A percentile compares a stretch with the other conserved stretches of the same genome.
Evolutionary conservation across 805 yeast species (phyloP).

Genomic region (Schizosaccharomyces osmophilus): DNA sequence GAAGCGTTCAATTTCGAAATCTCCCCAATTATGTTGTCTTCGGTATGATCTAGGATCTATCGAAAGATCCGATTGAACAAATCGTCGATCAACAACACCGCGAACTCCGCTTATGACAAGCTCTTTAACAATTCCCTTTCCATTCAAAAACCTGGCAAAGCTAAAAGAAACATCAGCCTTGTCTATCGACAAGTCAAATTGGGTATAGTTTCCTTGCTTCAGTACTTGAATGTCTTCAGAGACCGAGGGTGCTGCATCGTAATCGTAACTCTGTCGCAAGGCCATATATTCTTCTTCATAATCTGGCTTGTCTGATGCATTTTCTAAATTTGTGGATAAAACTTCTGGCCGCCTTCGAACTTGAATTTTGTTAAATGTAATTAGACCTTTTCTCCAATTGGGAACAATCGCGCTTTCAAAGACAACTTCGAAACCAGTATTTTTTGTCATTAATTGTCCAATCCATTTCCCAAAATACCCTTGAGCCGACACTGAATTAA

Average conservation of each 20-base stretch:
- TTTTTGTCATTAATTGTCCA: slow-evolving; percentile 64
- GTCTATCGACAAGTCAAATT: slow-evolving; percentile 75
- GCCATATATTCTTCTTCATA: slow-evolving; percentile 3
- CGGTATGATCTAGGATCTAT: slow-evolving; percentile 67
- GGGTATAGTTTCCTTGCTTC: slow-evolving; percentile 34
- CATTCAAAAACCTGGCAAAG: slow-evolving; percentile 68
- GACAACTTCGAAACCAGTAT: slow-evolving; percentile 57
- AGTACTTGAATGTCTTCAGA: not conserved
- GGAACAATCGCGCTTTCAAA: slow-evolving; percentile 90
- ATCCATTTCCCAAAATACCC: slow-evolving; percentile 60
- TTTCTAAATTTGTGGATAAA: not conserved
- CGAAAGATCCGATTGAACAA: slow-evolving; percentile 48
- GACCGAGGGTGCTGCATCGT: slow-evolving; percentile 22
- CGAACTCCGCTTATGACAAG: slow-evolving; percentile 63
- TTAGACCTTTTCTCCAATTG: slow-evolving; percentile 72
- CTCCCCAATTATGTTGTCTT: slow-evolving; percentile 57
- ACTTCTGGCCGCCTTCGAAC: slow-evolving; percentile 63
- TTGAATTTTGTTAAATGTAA: slow-evolving; percentile 61
- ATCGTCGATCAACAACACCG: slow-evolving; percentile 80
- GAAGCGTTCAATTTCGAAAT: slow-evolving; percentile 71
- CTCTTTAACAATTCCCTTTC: slow-evolving; percentile 63
- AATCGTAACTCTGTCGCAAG: slow-evolving; percentile 32
- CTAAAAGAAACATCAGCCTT: slow-evolving; percentile 60
- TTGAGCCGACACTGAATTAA: slow-evolving; percentile 72
- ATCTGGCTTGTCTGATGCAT: not conserved